Evolutionary conservation across 139 green algal genomes (phyloP), one percentile per base, ranked within the genome.

Genomic region (Protoeuglena noctilucae): DNA sequence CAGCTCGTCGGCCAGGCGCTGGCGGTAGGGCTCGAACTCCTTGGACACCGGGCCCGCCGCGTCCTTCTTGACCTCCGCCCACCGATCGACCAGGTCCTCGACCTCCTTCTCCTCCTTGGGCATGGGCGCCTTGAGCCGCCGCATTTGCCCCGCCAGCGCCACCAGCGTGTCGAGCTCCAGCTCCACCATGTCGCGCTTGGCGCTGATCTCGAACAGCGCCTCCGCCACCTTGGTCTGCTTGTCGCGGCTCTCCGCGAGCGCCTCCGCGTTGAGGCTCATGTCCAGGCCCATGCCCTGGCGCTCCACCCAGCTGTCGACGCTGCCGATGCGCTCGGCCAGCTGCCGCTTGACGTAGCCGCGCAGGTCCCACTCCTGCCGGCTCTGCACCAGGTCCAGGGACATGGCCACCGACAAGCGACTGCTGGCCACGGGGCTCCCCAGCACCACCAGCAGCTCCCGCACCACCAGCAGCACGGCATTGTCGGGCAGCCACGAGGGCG

Each of bases 1-100:
- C 66, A 91, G 63, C 74, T 88, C 78, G 53, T 88, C 82, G 31
- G 88, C 75, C 39, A 82, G 57, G 41, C 87, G 65, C 54, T 91
- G 77, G 3, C 60, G 79, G 26, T 75, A 43, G 9, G 34, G 34
- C 34, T 43, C 34, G 34, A 43, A 43, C 9, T 43, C 34, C 34
- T 43, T 43, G 9, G 12, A 12, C 34, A 43, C 34, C 34, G 7
- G 34, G 19, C 17, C 25, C 22, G 47, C 40, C 19, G 25, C 53
- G 0, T 48, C 39, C 68, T 81, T 81, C 66, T 79, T 75, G n/a
- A 70, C 50, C 52, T 75, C 77, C 29, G 77, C 51, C 71, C 74
- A 64, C 21, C 18, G 30, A 17, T 39, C 25, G 5, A 18, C 40
- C 22, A 54, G 14, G 22, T 46, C 56, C 12, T 41, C 41, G 12